phyloP scores from a whole-genome alignment of 169 alveolate genomes.

The Miamiensis avidus region DNA sequence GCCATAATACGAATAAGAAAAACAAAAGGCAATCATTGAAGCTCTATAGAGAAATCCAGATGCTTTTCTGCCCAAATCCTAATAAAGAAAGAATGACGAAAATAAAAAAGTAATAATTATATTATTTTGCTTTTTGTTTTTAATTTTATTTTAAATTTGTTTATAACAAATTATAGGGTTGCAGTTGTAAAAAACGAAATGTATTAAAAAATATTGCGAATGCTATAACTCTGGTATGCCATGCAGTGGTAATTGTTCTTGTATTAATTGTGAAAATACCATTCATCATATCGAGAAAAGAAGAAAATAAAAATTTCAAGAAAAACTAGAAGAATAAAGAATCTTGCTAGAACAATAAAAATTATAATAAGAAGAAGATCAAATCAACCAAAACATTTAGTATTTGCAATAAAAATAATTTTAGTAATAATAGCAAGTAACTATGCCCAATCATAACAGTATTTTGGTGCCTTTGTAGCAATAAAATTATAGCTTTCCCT shows the following conservation, averaged over 20 bases:
- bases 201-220: conserved; percentile 82
- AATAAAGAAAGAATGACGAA: conserved; percentile 13
- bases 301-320: not conserved
- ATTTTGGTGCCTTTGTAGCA: too few relatives aligned
- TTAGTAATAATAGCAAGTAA: too few relatives aligned
- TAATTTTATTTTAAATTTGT: conserved; percentile 20
- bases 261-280: conserved; percentile 59
- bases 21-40: conserved; percentile 64
- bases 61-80: conserved; percentile 69
- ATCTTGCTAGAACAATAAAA: not conserved
- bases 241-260: conserved; percentile 69
- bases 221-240: conserved; percentile 65
- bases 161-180: conserved; percentile 54
- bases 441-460: too few relatives aligned
- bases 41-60: conserved; percentile 79
- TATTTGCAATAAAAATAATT: too few relatives aligned
- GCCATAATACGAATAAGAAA: conserved; percentile 69
- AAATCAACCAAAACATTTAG: too few relatives aligned
- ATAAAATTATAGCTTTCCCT: too few relatives aligned
- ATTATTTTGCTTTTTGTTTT: not conserved
- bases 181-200: conserved; percentile 76
- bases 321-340: not conserved
- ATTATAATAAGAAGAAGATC: not conserved
- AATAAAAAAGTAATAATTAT: conserved; percentile 1
- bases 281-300: not conserved